Base-by-base conservation (phyloP, 306 rosid species). In the Gillenia trifoliata region DNA sequence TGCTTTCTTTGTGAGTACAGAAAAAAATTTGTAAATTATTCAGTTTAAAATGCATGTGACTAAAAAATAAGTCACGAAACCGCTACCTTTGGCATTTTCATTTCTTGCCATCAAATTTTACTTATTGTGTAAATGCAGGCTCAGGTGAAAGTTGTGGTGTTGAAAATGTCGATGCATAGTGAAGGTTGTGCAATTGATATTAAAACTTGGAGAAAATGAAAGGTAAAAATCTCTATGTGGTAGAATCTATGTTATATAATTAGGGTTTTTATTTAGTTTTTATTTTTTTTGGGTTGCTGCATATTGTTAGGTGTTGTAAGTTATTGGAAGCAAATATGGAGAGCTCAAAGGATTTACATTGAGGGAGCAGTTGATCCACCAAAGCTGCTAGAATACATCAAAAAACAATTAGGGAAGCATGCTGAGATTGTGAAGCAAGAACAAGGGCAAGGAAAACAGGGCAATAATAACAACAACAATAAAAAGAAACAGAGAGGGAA, bases 181-280 rank as follows among this genome's bases (percentile, higher is more conserved):
- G 81, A 88, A 71, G 97, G 91, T 8, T 93, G 98, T 80, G 89
- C 20, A 36, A 78, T 13, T 29, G 97, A 91, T 73, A 61, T 93
- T 43, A 84, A 85, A 40, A 29, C 47, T 74, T 91, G 76, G 75
- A 70, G 77, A 87, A 72, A 80, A 81, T 91, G 81, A 72, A 79
- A 77, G 97, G 96, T 89, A 73, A 0, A 20, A n/a, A n/a, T 38
- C 4, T n/a, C n/a, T n/a, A n/a, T n/a, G n/a, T n/a, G n/a, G n/a
- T n/a, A n/a, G n/a, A n/a, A n/a, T n/a, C n/a, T n/a, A n/a, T n/a
- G n/a, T n/a, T n/a, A n/a, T n/a, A n/a, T n/a, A n/a, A n/a, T n/a
- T n/a, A n/a, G n/a, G n/a, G n/a, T n/a, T n/a, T n/a, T n/a, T n/a
- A n/a, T n/a, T n/a, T n/a, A n/a, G n/a, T n/a, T n/a, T n/a, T n/a